phyloP scores from a whole-genome alignment of 768 basidiomycete species.

The button mushroom (Agaricus bisporus) region DNA sequence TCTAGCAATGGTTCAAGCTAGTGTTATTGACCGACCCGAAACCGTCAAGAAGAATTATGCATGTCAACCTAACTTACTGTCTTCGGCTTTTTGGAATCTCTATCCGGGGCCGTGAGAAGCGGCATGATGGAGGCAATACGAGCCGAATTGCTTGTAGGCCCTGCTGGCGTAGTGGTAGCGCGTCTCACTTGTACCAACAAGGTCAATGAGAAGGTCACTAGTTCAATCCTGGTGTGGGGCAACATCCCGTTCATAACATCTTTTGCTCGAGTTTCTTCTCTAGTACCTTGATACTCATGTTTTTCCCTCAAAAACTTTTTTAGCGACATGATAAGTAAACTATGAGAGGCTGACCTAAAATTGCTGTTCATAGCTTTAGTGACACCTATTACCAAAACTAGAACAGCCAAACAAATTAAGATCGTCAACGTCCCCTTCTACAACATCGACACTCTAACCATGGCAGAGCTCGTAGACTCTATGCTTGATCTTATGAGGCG shows the following conservation, averaged over 20 bases:
- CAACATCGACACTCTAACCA: slow-evolving; percentile 19
- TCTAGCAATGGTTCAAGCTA: too few species aligned
- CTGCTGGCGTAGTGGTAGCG: slow-evolving; percentile 35
- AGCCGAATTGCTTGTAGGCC: slow-evolving; percentile 14
- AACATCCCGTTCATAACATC: background rate
- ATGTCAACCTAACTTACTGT: too few species aligned
- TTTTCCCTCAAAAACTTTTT: too few species aligned
- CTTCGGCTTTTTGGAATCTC: too few species aligned
- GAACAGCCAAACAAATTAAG: background rate
- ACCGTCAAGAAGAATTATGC: too few species aligned
- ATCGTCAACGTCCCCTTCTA: background rate
- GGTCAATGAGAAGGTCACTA: slow-evolving; percentile 32
- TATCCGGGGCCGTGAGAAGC: background rate
- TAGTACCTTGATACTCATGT: too few species aligned
- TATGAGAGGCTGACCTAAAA: too few species aligned
- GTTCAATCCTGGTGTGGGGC: slow-evolving; percentile 36
- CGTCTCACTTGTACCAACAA: slow-evolving; percentile 30
- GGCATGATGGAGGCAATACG: background rate
- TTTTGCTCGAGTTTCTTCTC: too few species aligned
- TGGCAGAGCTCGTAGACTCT: slow-evolving; percentile 80
- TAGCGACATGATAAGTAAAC: too few species aligned
- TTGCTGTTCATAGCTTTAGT: too few species aligned
- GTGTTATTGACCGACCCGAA: too few species aligned
- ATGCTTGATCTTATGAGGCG: slow-evolving; percentile 96
- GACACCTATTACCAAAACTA: background rate